Conservation (phyloP, 768 basidiomycete species). For the Auriscalpium microsporum region DNA sequence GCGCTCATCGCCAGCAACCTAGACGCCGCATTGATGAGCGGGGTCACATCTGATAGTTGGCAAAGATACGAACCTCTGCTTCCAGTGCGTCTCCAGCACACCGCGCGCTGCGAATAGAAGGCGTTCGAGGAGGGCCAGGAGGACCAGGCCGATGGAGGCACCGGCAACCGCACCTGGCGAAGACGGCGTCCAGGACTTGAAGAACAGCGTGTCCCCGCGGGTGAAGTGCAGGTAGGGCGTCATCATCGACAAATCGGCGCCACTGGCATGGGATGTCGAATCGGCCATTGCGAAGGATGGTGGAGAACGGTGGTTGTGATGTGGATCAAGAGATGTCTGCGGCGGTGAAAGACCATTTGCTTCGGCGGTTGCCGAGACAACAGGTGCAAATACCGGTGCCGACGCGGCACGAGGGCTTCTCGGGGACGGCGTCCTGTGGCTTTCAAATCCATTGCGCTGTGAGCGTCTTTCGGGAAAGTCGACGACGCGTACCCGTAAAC, state of each 20-base stretch:
- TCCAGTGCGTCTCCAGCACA: conserved; percentile 50
- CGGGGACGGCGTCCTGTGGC: too few species aligned
- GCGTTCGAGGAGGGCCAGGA: conserved; percentile 64
- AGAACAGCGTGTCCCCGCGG: conserved; percentile 55
- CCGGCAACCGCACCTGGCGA: conserved; percentile 66
- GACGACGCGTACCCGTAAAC: too few species aligned
- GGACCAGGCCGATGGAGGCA: conserved; percentile 61
- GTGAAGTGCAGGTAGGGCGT: conserved; percentile 64
- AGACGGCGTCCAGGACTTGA: conserved; percentile 58
- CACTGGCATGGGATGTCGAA: conserved; percentile 1
- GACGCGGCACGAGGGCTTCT: too few species aligned
- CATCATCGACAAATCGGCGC: conserved; percentile 36
- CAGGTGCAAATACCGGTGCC: too few species aligned
- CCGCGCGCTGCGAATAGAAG: conserved; percentile 52
- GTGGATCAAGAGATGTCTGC: neutral
- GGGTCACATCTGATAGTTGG: too few species aligned
- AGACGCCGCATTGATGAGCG: too few species aligned
- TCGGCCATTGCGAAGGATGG: conserved; percentile 1
- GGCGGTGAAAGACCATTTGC: too few species aligned
- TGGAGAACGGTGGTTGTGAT: neutral
- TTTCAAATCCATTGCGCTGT: too few species aligned
- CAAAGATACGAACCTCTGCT: conserved; percentile 33
- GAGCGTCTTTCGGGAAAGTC: too few species aligned
- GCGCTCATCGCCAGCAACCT: too few species aligned
- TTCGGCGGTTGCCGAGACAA: too few species aligned